Evolutionary conservation across 768 basidiomycete species (phyloP).

Genomic region (Agrocybe chaxingu): DNA sequence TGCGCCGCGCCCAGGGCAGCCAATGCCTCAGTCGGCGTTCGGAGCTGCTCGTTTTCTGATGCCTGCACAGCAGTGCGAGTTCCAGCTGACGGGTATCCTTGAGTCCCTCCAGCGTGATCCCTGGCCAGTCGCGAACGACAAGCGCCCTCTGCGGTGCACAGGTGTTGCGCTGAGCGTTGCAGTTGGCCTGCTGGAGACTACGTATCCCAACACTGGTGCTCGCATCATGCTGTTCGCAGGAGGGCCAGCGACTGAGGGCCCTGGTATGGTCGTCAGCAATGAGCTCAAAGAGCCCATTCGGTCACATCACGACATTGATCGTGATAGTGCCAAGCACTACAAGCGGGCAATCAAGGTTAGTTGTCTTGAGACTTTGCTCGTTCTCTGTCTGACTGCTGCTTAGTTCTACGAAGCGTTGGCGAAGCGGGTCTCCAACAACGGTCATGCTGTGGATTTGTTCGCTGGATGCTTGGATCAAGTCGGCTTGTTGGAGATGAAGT

Average conservation of each 20-base stretch:
- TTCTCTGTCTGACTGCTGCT: constrained; percentile 8
- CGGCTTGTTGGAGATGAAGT: constrained; percentile 96
- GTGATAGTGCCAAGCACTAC: constrained; percentile 95
- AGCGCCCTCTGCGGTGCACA: constrained; percentile 89
- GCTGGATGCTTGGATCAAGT: constrained; percentile 98
- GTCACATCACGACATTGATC: constrained; percentile 97
- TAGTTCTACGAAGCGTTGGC: constrained; percentile 98
- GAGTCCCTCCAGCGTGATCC: constrained; percentile 88
- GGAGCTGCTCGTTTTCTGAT: constrained; percentile 91
- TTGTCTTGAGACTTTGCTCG: background rate
- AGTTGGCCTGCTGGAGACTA: constrained; percentile 87
- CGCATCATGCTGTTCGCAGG: constrained; percentile 96
- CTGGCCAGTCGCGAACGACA: constrained; percentile 96
- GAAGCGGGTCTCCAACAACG: constrained; percentile 90
- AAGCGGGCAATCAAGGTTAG: constrained; percentile 92
- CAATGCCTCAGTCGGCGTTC: constrained; percentile 73
- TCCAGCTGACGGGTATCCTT: constrained; percentile 90
- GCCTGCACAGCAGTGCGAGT: constrained; percentile 90
- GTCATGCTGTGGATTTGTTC: constrained; percentile 93
- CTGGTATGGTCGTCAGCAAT: constrained; percentile 93
- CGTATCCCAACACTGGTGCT: constrained; percentile 94
- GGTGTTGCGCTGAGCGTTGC: constrained; percentile 94
- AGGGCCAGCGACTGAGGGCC: constrained; percentile 94
- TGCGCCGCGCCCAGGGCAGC: constrained; percentile 83
- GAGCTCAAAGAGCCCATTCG: constrained; percentile 97